Base-by-base conservation (phyloP, 345 rosid genomes). In the Hibiscus tridactylites region DNA sequence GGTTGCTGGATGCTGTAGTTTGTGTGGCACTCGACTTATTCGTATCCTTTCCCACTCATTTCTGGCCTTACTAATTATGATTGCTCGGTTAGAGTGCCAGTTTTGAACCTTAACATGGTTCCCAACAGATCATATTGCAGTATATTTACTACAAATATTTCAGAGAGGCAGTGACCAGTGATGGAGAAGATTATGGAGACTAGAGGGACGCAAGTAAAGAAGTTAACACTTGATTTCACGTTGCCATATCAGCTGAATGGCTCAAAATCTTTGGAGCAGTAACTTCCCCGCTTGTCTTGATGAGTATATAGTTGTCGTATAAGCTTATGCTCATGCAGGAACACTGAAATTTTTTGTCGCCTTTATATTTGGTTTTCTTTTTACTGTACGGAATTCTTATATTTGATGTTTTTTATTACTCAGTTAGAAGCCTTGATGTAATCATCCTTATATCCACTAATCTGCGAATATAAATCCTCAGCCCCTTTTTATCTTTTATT, bases 1-100 rank as follows among this genome's bases (percentile, higher is more conserved):
- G 99, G 99, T 75, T 95, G 84, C 85, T 94, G 72, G 99, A 95
- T 73, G 97, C 97, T 11, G 77, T 79, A 13, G 96, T 89, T 69
- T 95, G 99, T 66, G 99, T 90, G 68, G 76, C 65, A 9, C 96
- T 95, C 5, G 99, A 95, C 81, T 80, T 88, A 63, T 90, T 92
- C 53, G 99, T 95, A 95, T 95, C 97, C 99, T 95, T 65, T 65
- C 17, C 21, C 2, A 2, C 29, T 47, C 47, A 16, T 72, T 7
- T 65, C 26, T 65, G 33, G 24, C 31, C n/a, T 19, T 15, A 58
- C 7, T 11, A 53, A 11, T 54, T 19, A 12, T 29, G 42, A 9
- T 39, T 65, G 11, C 9, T 58, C 12, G 19, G 6, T 59, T 50
- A 10, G 13, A 4, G 1, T 16, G 71, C 24, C 21, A 47, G 12